Base-by-base conservation (phyloP, 345 rosid genomes). In the Bretschneidera sinensis region DNA sequence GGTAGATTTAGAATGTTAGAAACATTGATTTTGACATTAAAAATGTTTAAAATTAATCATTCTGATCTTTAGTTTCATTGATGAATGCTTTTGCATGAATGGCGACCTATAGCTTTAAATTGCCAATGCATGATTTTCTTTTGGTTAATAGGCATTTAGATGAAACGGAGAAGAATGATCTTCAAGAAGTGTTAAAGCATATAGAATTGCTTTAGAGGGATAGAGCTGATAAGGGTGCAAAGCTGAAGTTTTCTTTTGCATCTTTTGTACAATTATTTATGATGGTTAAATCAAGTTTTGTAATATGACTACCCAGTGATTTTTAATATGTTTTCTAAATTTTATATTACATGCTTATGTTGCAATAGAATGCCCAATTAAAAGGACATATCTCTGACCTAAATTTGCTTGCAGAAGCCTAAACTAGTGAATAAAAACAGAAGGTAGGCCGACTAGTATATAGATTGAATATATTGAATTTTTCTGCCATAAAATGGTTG, bases 341-440 rank as follows among this genome's bases (percentile, higher is more conserved):
- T 55, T 61, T 47, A 58, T 57, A 43, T 24, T 60, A 28, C 21
- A 47, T 61, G 33, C 6, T 56, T 34, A 65, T 71, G 14, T 24
- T 61, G 19, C 50, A 68, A 76, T 86, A 94, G 97, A 81, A 86
- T 73, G 67, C 75, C 24, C 82, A 83, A 67, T 80, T 79, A 75
- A 76, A 73, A 65, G 80, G 74, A 6, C 95, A 86, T 81, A 77
- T 90, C 64, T 65, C 85, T 16, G 97, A 88, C 81, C 59, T 94
- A 55, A 86, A 80, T 76, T 69, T 94, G 85, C 87, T 88, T 68
- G 91, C 97, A 14, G 99, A 94, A 75, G 99, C 97, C 53, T 96
- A 91, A 72, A 96, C 89, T 63, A 79, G 65, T 51, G 99, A 86
- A 73, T 94, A 83, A 61, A 82, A 85, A 82, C 88, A 81, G 64